These are phyloP conservation scores for Orbilia quercus DNA, from an alignment of 2,329 filamentous ascomycete genomes.

Conservation along the genomic window DNA sequence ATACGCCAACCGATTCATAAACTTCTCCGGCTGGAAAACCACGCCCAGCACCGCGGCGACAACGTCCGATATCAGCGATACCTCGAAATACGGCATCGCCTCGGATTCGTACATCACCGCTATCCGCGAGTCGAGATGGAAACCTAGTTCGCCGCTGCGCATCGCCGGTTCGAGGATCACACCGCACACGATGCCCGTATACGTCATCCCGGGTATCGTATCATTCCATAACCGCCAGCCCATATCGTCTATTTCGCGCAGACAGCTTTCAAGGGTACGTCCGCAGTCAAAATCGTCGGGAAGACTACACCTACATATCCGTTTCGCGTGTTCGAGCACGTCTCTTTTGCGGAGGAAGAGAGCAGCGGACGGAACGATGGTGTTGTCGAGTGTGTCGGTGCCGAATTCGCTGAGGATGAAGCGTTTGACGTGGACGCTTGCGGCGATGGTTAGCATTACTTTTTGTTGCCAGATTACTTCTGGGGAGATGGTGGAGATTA, in stretches of 20 bases:
- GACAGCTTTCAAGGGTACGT: no score
- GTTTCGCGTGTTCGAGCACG: constrained; percentile 8
- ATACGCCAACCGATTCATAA: constrained; percentile 13
- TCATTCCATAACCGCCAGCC: no score
- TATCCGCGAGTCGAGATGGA: no score
- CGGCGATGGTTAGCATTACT: constrained; percentile 30
- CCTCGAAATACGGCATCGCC: background rate
- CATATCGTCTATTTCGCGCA: no score
- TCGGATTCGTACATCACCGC: constrained; percentile 26
- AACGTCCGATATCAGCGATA: constrained; percentile 17
- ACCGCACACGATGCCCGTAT: constrained; percentile 24
- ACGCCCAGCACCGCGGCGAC: constrained; percentile 23
- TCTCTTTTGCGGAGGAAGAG: constrained; percentile 21
- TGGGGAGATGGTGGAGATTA: constrained; percentile 31
- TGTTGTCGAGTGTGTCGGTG: no score
- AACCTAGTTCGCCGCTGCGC: no score
- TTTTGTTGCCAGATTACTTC: constrained; percentile 27
- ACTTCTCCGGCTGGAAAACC: constrained; percentile 19
- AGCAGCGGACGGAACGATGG: no score
- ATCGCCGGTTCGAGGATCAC: constrained; percentile 25
- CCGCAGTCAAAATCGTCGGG: no score
- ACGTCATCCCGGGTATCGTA: constrained; percentile 13
- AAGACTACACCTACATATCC: no score
- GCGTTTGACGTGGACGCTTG: constrained; percentile 23
- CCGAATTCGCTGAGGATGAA: constrained; percentile 38